phyloP scores from a whole-genome alignment of 2,329 filamentous ascomycete genomes.

The Arthrobotrys pseudoclavata region DNA sequence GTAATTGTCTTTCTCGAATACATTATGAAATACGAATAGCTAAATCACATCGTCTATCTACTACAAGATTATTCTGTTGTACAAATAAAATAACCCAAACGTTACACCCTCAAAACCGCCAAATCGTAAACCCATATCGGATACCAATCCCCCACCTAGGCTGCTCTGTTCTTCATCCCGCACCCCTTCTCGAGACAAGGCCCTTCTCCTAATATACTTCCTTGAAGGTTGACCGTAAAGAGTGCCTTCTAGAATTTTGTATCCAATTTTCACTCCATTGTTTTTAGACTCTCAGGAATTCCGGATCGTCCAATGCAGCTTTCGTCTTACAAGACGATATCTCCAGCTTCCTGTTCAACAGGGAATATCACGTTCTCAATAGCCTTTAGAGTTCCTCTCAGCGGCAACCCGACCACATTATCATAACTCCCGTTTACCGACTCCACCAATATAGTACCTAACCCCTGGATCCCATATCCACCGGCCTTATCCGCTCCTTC shows the following conservation, averaged over 20 bases:
- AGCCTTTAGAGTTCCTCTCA: conserved; percentile 81
- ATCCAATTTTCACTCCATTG: not conserved
- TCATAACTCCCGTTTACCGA: conserved; percentile 90
- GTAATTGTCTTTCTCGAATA: too few relatives aligned
- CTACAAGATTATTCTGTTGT: conserved; percentile 2
- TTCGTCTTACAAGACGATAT: conserved; percentile 12
- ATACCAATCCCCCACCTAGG: not conserved
- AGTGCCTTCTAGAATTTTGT: not conserved
- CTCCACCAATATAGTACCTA: conserved; percentile 88
- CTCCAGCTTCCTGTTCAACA: conserved; percentile 71
- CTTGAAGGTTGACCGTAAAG: not conserved
- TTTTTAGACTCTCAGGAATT: too few relatives aligned
- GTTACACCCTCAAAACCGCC: not conserved
- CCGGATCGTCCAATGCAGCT: not conserved
- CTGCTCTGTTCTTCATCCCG: not conserved
- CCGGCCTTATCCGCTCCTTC: conserved; percentile 97
- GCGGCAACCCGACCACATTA: conserved; percentile 91
- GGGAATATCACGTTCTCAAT: conserved; percentile 89
- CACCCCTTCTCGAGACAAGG: not conserved
- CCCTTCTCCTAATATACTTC: not conserved
- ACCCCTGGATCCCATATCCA: conserved; percentile 92
- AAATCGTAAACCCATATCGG: conserved; percentile 1
- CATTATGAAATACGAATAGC: not conserved
- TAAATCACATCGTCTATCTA: not conserved
- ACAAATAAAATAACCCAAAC: not conserved